Percentiles rank a stretch among this genome's conserved stretches.
Conservation (phyloP, 257 asterid genomes). For the Lycium barbarum region DNA sequence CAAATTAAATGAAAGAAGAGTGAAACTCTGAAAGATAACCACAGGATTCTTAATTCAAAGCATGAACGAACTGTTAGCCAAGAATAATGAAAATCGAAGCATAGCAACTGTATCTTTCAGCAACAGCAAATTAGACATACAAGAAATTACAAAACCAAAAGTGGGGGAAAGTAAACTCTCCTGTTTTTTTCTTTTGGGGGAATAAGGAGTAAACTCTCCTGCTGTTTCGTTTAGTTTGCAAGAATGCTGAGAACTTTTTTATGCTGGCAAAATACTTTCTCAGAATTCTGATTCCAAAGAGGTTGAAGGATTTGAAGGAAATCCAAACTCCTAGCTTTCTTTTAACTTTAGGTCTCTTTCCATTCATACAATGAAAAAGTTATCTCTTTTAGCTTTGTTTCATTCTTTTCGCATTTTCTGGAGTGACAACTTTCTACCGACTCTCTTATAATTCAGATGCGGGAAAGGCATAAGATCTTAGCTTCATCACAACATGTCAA, state of each 20-base stretch:
- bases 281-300: not conserved
- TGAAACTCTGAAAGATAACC: no score
- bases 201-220: not conserved
- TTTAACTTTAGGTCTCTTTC: not conserved
- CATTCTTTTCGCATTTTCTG: not conserved
- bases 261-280: not conserved
- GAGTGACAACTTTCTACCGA: not conserved
- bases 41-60: not conserved
- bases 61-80: not conserved
- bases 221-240: not conserved
- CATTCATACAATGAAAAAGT: no score
- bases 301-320: not conserved
- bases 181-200: not conserved
- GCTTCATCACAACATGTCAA: not conserved
- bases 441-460: no score
- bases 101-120: not conserved
- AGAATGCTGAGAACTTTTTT: not conserved
- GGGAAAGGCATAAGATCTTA: no score
- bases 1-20: not conserved
- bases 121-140: not conserved
- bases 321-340: not conserved
- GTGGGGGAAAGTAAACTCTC: not conserved
- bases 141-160: not conserved
- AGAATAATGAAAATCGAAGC: not conserved
- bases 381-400: no score